Conservation (phyloP, 352 stramenopile genomes). For the Pythium sukuiense region DNA sequence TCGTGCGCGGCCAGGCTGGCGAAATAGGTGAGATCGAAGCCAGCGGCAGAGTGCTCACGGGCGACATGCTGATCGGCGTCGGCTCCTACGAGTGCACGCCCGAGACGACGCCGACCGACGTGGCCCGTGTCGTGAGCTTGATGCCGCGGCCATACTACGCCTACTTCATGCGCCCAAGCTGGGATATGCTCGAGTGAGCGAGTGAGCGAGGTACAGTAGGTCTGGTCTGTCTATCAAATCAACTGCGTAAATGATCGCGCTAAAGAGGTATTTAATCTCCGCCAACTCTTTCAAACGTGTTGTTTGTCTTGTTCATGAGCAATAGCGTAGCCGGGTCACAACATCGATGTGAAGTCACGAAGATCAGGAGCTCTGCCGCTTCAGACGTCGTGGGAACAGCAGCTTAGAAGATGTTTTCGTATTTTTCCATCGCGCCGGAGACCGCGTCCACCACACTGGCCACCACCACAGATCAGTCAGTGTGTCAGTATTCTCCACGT, state of each 20-base stretch:
- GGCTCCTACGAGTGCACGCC: constrained; percentile 33
- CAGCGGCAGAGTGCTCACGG: constrained; percentile 64
- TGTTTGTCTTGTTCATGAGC: not conserved
- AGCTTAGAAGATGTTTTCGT: constrained; percentile 80
- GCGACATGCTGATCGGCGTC: constrained; percentile 64
- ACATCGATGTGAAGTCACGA: not conserved
- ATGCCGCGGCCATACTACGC: constrained; percentile 46
- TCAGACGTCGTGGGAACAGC: not conserved
- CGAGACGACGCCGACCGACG: constrained; percentile 35
- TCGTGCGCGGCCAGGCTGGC: constrained; percentile 48
- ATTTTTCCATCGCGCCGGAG: constrained; percentile 87
- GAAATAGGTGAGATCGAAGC: constrained; percentile 61
- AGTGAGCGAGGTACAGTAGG: not conserved
- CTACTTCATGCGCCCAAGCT: constrained; percentile 65
- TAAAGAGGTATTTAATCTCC: constrained; percentile 7
- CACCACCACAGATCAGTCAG: not conserved
- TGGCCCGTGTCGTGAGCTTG: constrained; percentile 48
- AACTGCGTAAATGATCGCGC: not conserved
- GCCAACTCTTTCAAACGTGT: not conserved
- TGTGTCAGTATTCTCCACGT: not conserved
- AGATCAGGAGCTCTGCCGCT: not conserved
- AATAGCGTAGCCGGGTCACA: too few species aligned
- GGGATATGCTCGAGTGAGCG: constrained; percentile 45
- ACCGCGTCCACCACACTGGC: constrained; percentile 80
- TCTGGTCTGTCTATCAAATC: too few species aligned